Base-by-base conservation (phyloP, 805 yeast species). In the Myxozyma geophila region DNA sequence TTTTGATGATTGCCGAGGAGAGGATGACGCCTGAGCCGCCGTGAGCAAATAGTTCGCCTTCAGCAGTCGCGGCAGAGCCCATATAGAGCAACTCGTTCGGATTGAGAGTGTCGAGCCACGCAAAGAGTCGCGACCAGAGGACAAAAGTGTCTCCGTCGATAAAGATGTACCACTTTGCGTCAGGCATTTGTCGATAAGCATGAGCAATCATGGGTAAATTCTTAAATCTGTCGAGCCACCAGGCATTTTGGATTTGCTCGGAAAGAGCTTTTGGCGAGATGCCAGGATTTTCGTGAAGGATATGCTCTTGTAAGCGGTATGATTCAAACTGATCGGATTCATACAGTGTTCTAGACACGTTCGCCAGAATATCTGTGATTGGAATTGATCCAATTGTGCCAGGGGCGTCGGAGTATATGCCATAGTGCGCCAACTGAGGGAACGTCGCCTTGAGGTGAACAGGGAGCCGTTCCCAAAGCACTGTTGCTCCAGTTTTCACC, bases 161-260 rank as follows among this genome's bases (percentile, higher is more conserved):
- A 57, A 77, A 67, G 19, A 77, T 64, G 58, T 67, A 76, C 80
- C 80, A 78, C 49, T 75, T 52, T 13, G 63, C 62, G 15, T 63
- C 50, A 17, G 76, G 75, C 10, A 67, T 56, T 15, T 58, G 59
- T 5, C 54, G 39, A 68, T 71, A 77, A 13, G 78, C 79, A 50
- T 76, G 76, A 10, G 70, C 69, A 33, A 74, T 71, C 73, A 73
- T 73, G n/a, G 79, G 79, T 17, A 77, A 35, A 62, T 75, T 76
- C 70, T 77, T 77, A 70, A 68, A 77, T 60, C 70, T 70, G 64
- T 77, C 80, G 17, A 74, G 66, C n/a, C 64, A 68, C 78, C 79
- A 76, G 49, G 76, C 77, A 35, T 59, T 61, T 5, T 63, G 69
- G 10, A 64, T 67, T 19, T 44, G 41, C 12, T 43, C 56, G n/a